Conservation (phyloP, 2,329 filamentous ascomycete genomes). For the Monosporascus cannonballus region DNA sequence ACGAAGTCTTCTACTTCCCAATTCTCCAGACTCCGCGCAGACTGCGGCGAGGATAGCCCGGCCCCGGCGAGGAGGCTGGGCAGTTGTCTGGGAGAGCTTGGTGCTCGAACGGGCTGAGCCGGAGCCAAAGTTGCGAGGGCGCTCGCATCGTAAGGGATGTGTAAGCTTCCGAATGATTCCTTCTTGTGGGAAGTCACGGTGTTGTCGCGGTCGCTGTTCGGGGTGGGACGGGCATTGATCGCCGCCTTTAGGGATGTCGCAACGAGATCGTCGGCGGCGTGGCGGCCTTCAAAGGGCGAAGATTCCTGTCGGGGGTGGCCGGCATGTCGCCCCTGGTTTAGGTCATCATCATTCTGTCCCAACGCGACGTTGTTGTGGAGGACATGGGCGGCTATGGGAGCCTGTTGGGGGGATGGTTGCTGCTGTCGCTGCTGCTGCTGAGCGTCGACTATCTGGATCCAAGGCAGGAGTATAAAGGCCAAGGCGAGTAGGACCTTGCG, state of each 20-base stretch:
- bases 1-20: conserved; percentile 99
- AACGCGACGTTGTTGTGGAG: conserved; percentile 14
- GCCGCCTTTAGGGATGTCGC: conserved; percentile 18
- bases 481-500: conserved; percentile 37
- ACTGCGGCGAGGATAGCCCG: conserved; percentile 74
- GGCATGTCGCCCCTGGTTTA: conserved; percentile 8
- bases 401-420: conserved; percentile 16
- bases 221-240: conserved; percentile 7
- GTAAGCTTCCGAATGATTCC: conserved; percentile 16
- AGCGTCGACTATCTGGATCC: conserved; percentile 43
- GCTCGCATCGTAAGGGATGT: conserved; percentile 67
- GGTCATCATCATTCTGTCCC: conserved; percentile 12
- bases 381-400: conserved; percentile 17
- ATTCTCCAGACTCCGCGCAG: conserved; percentile 96
- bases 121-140: conserved; percentile 97
- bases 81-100: conserved; percentile 62
- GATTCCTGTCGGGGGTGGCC: conserved; percentile 14
- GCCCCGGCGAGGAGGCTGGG: conserved; percentile 49
- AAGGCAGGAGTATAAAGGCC: conserved; percentile 43
- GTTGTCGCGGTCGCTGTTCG: conserved; percentile 12
- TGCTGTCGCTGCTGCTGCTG: conserved; percentile 48
- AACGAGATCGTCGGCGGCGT: conserved; percentile 16
- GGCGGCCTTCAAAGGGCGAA: conserved; percentile 12
- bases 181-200: conserved; percentile 11
- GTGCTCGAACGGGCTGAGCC: conserved; percentile 93